A percentile compares a stretch with the other conserved stretches of the same genome.
Conservation (phyloP, 208 protist genomes). For the Leishmania tropica region DNA sequence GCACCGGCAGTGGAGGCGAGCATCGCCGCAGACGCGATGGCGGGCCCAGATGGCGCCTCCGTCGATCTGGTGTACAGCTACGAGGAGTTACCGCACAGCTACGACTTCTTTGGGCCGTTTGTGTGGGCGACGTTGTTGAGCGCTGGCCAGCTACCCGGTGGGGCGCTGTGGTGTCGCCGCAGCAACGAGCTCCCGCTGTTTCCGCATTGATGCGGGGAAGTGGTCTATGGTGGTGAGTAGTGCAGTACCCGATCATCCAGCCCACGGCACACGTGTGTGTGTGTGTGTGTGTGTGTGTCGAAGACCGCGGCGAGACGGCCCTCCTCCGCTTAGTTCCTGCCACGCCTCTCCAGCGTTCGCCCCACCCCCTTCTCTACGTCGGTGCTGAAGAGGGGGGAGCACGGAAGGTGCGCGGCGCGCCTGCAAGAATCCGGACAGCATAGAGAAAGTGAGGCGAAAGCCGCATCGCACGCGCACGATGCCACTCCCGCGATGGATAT, state of each 20-base stretch:
- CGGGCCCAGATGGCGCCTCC: constrained; percentile 8
- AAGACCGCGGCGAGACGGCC: not conserved
- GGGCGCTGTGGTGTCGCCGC: constrained; percentile 54
- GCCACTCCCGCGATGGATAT: not conserved
- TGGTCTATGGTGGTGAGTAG: too few species aligned
- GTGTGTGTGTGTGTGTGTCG: not conserved
- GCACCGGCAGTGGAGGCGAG: not conserved
- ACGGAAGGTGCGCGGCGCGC: too few species aligned
- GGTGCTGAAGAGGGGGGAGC: not conserved
- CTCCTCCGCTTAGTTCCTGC: not conserved
- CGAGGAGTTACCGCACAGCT: constrained; percentile 81
- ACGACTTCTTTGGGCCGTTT: constrained; percentile 88
- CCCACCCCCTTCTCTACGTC: not conserved
- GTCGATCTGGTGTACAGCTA: constrained; percentile 62
- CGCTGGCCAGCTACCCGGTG: constrained; percentile 60
- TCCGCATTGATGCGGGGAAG: constrained; percentile 20
- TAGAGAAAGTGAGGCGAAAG: not conserved
- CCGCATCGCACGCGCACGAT: not conserved
- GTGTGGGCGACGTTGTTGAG: constrained; percentile 72
- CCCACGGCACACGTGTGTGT: not conserved
- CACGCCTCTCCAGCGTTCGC: not conserved
- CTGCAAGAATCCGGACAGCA: too few species aligned
- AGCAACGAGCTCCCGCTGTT: constrained; percentile 53
- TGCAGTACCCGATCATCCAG: not conserved
- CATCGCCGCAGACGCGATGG: constrained; percentile 1